Evolutionary conservation across 2,329 filamentous ascomycete species (phyloP), one percentile per base, ranked within the genome.

Genomic region (Exophiala sideris): DNA sequence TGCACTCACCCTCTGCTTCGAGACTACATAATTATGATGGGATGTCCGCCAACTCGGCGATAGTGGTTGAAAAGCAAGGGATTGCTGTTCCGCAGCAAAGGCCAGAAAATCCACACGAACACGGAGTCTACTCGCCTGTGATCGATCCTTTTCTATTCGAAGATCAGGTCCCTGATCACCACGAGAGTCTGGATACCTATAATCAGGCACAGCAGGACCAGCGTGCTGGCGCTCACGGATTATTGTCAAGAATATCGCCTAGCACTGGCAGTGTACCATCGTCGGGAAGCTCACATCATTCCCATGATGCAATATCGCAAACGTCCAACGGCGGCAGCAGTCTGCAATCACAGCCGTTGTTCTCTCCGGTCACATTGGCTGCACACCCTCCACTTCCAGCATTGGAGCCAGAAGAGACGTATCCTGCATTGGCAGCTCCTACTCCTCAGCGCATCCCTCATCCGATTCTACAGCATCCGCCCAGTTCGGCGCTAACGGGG

Each of bases 1-100:
- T 75, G 54, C 64, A 75, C 11, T 77, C 77, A 18, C 73, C 76
- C 39, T 74, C 75, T 44, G 70, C 71, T 52, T 75, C 76, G 39
- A 71, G 72, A 52, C 73, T 71, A 48, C 66, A 71, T 3, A 63
- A 70, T 46, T 66, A 72, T 56, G 69, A 71, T 5, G 34, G 45
- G 69, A 75, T 18, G 12, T 36, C 34, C 16, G 47, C 45, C 8
- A 61, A 66, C 50, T 62, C 61, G 52, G 67, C 67, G 53, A 65
- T 62, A 52, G 59, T 62, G 50, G 59, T 56, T 24, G 67, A 62
- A 53, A 66, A 50, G 47, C 53, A 52, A 54, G 57, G 38, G 48
- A 50, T 32, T 73, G 70, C 12, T 74, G 70, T 5, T 71, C 66
- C 9, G 74, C 62, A 56, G 64, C 34, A 52, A 32, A 18, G 21